Percentiles rank a stretch among this genome's conserved stretches.
These are phyloP conservation scores for Fonsecaea monophora DNA, from an alignment of 2,329 filamentous ascomycete species.

Conservation along the genomic window DNA sequence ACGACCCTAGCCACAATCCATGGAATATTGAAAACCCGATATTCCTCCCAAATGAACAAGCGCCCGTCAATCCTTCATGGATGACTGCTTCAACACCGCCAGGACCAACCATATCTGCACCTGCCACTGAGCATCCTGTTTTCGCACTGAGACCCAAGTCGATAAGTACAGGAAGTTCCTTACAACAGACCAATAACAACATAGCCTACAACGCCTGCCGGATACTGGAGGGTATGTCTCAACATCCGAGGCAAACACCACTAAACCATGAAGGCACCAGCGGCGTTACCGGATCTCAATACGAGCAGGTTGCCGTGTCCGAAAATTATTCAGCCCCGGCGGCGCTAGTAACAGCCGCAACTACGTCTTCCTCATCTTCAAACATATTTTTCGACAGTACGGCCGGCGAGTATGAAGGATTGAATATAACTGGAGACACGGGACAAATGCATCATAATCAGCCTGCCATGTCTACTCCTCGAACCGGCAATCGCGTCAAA, in stretches of 20 bases:
- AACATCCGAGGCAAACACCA: neutral
- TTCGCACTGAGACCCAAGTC: constrained; percentile 12
- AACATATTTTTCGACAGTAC: neutral
- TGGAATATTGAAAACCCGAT: neutral
- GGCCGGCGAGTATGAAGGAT: neutral
- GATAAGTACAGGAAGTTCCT: neutral
- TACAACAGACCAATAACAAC: neutral
- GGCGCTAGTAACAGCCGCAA: neutral
- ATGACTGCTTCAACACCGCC: neutral
- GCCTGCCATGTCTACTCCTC: neutral
- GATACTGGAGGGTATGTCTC: neutral
- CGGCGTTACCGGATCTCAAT: neutral
- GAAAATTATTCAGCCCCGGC: neutral
- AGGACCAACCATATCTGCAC: neutral
- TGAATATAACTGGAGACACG: neutral
- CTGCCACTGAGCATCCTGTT: neutral
- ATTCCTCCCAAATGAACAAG: neutral
- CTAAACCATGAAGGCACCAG: neutral
- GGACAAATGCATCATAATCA: neutral
- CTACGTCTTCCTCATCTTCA: neutral
- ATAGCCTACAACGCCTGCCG: neutral
- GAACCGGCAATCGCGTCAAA: neutral
- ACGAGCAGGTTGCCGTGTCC: neutral
- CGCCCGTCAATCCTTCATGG: neutral
- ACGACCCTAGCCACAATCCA: neutral